These are phyloP conservation scores for Trypanosoma brucei DNA, from an alignment of 208 protist species.

Conservation along the genomic window DNA sequence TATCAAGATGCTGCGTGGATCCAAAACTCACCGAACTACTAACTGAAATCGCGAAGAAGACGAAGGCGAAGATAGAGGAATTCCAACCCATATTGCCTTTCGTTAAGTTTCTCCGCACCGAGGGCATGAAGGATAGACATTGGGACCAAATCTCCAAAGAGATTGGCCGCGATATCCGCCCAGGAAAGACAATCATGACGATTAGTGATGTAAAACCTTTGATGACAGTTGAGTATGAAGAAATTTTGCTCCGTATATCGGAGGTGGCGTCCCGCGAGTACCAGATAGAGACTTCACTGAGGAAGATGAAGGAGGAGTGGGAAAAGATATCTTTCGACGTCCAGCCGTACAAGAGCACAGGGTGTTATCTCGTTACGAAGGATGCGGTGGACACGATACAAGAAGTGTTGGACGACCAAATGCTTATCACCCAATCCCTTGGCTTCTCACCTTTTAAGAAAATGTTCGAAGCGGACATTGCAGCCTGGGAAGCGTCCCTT, in stretches of 20 bases:
- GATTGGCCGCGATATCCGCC: slow-evolving; percentile 86
- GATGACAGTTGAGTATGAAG: slow-evolving; percentile 70
- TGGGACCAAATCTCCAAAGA: slow-evolving; percentile 93
- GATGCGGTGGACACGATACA: slow-evolving; percentile 90
- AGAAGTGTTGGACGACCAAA: slow-evolving; percentile 95
- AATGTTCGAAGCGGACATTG: slow-evolving; percentile 93
- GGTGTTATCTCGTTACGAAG: slow-evolving; percentile 90
- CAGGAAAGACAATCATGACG: slow-evolving; percentile 83
- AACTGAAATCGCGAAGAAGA: slow-evolving; percentile 83
- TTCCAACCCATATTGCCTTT: slow-evolving; percentile 95
- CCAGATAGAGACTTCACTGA: slow-evolving; percentile 92
- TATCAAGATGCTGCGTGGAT: slow-evolving; percentile 81
- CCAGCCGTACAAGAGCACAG: slow-evolving; percentile 86
- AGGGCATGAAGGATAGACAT: slow-evolving; percentile 95
- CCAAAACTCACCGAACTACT: slow-evolving; percentile 80
- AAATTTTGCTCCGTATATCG: slow-evolving; percentile 87
- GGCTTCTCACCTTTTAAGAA: slow-evolving; percentile 96
- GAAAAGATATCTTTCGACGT: slow-evolving; percentile 80
- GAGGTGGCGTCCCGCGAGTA: slow-evolving; percentile 95
- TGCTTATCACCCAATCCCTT: slow-evolving; percentile 94
- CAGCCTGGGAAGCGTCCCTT: slow-evolving; percentile 88
- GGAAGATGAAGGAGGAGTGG: slow-evolving; percentile 94
- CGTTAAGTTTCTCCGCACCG: slow-evolving; percentile 92
- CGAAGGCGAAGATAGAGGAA: slow-evolving; percentile 89
- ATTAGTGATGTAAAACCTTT: slow-evolving; percentile 81